Percentiles rank a stretch among this genome's conserved stretches.
phyloP scores from a whole-genome alignment of 768 basidiomycete species.

The Leccinellum luteum region DNA sequence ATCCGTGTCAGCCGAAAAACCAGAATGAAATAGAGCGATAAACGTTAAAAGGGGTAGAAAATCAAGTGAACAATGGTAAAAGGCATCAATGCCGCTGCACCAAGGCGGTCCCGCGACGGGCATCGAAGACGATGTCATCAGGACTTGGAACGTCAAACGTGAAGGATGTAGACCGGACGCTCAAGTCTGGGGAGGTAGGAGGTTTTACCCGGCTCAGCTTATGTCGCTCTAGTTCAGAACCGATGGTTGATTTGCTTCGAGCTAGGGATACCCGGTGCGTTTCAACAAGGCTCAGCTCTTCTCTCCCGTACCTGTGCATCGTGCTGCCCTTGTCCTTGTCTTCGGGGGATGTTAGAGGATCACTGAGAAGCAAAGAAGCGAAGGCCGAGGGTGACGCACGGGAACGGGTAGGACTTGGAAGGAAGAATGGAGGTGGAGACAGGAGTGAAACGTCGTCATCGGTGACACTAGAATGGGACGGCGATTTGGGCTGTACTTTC shows the following conservation, averaged over 20 bases:
- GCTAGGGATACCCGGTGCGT: constrained; percentile 29
- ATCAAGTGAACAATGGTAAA: constrained; percentile 4
- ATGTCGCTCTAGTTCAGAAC: constrained; percentile 10
- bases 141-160: constrained; percentile 85
- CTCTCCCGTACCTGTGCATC: constrained; percentile 33
- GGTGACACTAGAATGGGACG: constrained; percentile 28
- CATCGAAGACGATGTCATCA: constrained; percentile 82
- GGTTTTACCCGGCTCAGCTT: constrained; percentile 8
- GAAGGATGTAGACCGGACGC: constrained; percentile 42
- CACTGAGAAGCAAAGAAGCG: constrained; percentile 67
- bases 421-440: constrained; percentile 54
- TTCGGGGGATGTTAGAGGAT: constrained; percentile 40
- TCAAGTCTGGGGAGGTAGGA: constrained; percentile 34
- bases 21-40: constrained; percentile 16
- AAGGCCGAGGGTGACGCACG: constrained; percentile 80
- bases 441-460: constrained; percentile 40
- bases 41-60: constrained; percentile 4
- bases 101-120: constrained; percentile 72
- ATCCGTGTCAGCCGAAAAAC: constrained; percentile 19
- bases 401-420: constrained; percentile 47
- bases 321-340: constrained; percentile 33
- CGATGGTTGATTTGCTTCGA: constrained; percentile 30
- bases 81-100: constrained; percentile 35
- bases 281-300: constrained; percentile 28
- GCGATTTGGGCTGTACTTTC: constrained; percentile 49